Evolutionary conservation across 2,329 filamentous ascomycete species (phyloP), one percentile per base, ranked within the genome.

Genomic region (Ophiostoma angusticollis): DNA sequence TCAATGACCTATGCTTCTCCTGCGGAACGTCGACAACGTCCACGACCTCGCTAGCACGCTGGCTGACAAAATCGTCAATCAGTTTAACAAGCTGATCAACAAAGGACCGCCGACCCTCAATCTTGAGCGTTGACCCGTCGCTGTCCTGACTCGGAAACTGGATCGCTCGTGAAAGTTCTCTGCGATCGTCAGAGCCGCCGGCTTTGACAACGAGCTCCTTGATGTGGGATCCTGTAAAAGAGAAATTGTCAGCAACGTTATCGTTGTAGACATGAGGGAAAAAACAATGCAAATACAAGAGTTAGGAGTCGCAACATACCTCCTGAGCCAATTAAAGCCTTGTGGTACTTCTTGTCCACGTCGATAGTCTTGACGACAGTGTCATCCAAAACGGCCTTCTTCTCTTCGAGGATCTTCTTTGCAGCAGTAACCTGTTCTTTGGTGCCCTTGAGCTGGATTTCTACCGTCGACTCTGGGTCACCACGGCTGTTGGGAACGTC

Each of bases 321-420:
- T 56, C 83, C 82, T 48, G 78, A 68, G 45, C 91, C 91, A 59
- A 98, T 98, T 47, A 98, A 68, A 39, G 80, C 74, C 61, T 81
- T 79, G 64, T 98, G 91, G 60, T 91, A 78, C 66, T 93, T 94
- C 65, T 85, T 84, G 50, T 96, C 87, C n/a, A 98, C 78, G 24
- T 93, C 82, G 35, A 98, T 67, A 11, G 78, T 85, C 63, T 80
- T 78, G 13, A 79, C 75, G 36, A 95, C 70, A n/a, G 84, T 94
- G 48, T 91, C 79, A 52, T 96, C 86, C 50, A 95, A 95, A 16
- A 86, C 70, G 45, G 79, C 80, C 39, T 82, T 80, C 63, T 87
- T 86, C 62, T 91, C 82, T 58, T 89, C 78, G 18, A 98, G 70
- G 35, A 91, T 64, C 64, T 91, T 91, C 72, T 91, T 91, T 5